Evolutionary conservation across 1,139 yeast genomes (phyloP), one percentile per base, ranked within the genome.

Genomic region (Scheffersomyces cryptocercus): DNA sequence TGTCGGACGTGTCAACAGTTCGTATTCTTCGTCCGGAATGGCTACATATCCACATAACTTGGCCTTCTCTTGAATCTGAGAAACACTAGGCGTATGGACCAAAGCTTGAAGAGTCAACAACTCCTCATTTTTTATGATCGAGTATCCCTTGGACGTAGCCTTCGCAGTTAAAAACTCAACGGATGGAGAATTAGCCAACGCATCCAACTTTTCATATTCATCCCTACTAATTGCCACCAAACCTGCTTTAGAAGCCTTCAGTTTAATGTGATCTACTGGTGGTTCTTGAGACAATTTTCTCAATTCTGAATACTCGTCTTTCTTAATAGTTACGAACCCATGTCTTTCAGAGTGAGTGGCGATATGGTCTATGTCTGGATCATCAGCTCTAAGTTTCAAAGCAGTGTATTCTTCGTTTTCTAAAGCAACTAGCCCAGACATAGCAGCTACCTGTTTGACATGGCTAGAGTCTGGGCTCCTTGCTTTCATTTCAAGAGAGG

Each of bases 221-320:
- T 50, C 50, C 4, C 41, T 12, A 6, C 37, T 49, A 6, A 52
- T 14, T 5, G 41, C 36, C 8, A 44, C 40, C 37, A 45, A 44
- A 4, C 52, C 52, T 4, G 39, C 20, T 3, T 32, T 33, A 14
- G 43, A 39, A 10, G 54, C 59, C 14, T 51, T 52, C 14, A 52
- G 47, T 2, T 44, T 41, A n/a, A 70, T 42, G 38, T 67, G 67
- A 8, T 54, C 59, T 10, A 56, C 26, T 8, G 61, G 47, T 5
- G 76, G 76, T 9, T 56, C 49, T 29, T 56, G 41, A 0, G 61
- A 60, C 36, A 48, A 43, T 15, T 51, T 40, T 6, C 40, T 43
- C 41, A 53, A 28, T 31, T 35, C 45, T 41, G 26, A 45, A 13
- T 36, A 46, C 20, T 49, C 52, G 6, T 34, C 30, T 7, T 32